These are phyloP conservation scores for Flaveria floridana DNA, from an alignment of 140 eudicot species.

Conservation along the genomic window DNA sequence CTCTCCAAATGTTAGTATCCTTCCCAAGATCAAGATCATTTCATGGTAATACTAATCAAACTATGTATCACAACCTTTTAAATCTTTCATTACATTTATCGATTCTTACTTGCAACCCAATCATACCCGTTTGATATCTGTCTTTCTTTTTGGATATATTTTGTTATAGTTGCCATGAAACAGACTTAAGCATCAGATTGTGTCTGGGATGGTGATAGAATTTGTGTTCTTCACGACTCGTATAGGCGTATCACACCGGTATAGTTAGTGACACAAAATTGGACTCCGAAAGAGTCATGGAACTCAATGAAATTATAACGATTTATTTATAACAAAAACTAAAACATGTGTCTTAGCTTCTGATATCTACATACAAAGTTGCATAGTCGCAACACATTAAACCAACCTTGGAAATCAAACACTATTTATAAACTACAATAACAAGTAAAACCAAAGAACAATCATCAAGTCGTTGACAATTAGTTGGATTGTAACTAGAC, in stretches of 20 bases:
- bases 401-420: constrained; percentile 13
- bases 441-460: background rate
- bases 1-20: constrained; percentile 71
- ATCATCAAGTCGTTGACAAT: background rate
- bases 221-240: background rate
- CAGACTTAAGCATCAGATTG: background rate
- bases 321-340: too few relatives aligned
- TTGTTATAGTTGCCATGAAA: background rate
- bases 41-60: background rate
- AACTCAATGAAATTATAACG: too few relatives aligned
- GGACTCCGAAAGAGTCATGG: too few relatives aligned
- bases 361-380: background rate
- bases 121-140: background rate
- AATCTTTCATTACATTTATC: background rate
- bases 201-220: background rate
- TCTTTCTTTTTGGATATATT: background rate
- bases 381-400: constrained; percentile 28
- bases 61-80: background rate
- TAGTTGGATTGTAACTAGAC: background rate
- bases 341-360: background rate
- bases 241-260: too few relatives aligned
- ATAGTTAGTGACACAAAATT: too few relatives aligned
- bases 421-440: background rate
- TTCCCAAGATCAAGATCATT: constrained; percentile 79
- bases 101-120: background rate